These are phyloP conservation scores for Geranomyces variabilis DNA, from an alignment of 192 early-diverging fungal genomes.

Conservation along the genomic window DNA sequence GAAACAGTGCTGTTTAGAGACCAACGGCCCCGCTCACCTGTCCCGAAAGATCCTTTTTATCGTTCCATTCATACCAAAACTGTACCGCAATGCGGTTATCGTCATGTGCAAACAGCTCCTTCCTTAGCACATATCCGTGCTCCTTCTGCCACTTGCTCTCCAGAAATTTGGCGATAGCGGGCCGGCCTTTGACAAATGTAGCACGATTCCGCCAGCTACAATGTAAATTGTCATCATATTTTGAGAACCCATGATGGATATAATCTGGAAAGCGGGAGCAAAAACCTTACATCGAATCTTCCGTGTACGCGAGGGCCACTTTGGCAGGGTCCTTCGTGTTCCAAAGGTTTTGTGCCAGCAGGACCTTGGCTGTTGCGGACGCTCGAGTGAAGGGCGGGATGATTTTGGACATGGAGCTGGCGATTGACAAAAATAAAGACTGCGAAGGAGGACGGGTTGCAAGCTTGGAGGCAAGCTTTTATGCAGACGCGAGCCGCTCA, in stretches of 20 bases:
- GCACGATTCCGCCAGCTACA: conserved; percentile 51
- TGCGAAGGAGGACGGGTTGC: too few species aligned
- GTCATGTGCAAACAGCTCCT: conserved; percentile 51
- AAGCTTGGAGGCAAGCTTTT: too few species aligned
- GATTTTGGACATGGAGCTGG: background rate
- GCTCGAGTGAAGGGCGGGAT: conserved; percentile 11
- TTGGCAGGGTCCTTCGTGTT: conserved; percentile 1
- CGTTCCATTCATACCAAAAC: conserved; percentile 55
- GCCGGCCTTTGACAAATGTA: conserved; percentile 45
- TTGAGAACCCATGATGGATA: too few species aligned
- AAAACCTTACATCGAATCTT: background rate
- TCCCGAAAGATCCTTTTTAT: conserved; percentile 50
- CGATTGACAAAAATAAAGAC: too few species aligned
- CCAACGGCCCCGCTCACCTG: background rate
- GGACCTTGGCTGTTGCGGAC: conserved; percentile 4
- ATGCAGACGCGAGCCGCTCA: too few species aligned
- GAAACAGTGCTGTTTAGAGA: too few species aligned
- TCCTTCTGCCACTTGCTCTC: conserved; percentile 49
- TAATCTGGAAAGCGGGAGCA: background rate
- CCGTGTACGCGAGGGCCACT: conserved; percentile 11
- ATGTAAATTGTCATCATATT: too few species aligned
- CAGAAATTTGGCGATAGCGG: conserved; percentile 38
- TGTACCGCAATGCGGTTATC: conserved; percentile 55
- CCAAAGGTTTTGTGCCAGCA: conserved; percentile 2
- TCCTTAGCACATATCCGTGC: conserved; percentile 45